phyloP scores from a whole-genome alignment of 2,329 filamentous ascomycete species.

The Zymoseptoria passerinii region DNA sequence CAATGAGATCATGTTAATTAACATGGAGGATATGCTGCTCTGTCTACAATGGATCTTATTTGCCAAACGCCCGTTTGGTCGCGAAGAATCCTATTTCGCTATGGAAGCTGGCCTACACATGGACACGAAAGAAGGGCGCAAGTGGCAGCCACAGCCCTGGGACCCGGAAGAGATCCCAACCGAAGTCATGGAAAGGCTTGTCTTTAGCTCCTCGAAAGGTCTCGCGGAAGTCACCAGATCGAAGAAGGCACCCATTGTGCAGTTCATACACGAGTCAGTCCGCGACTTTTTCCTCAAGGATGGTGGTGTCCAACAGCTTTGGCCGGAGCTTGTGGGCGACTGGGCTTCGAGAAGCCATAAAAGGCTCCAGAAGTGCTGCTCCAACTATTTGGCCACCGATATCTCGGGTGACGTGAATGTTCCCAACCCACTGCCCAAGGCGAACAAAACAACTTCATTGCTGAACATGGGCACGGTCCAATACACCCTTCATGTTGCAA shows the following conservation, averaged over 20 bases:
- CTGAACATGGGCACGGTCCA: no score
- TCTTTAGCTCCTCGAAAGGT: slow-evolving; percentile 43
- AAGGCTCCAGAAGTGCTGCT: slow-evolving; percentile 12
- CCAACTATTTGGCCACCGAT: slow-evolving; percentile 4
- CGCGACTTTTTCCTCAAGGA: slow-evolving; percentile 40
- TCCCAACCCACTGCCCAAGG: background rate
- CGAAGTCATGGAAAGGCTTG: slow-evolving; percentile 26
- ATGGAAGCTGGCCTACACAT: slow-evolving; percentile 28
- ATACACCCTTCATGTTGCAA: no score
- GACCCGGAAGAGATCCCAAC: slow-evolving; percentile 16
- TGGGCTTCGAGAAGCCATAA: slow-evolving; percentile 11
- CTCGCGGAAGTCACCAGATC: slow-evolving; percentile 38
- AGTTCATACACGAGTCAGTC: slow-evolving; percentile 49
- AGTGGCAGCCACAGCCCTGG: slow-evolving; percentile 5
- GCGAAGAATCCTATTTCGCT: slow-evolving; percentile 41
- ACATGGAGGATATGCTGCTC: slow-evolving; percentile 36
- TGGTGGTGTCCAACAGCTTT: slow-evolving; percentile 25
- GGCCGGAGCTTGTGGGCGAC: slow-evolving; percentile 14
- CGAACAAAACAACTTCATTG: no score
- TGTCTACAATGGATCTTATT: slow-evolving; percentile 50
- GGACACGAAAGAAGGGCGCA: background rate
- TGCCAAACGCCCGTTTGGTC: slow-evolving; percentile 36
- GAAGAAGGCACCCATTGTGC: slow-evolving; percentile 28
- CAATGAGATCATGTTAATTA: slow-evolving; percentile 36
- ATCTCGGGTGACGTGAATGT: background rate